Evolutionary conservation across 2,329 filamentous ascomycete species (phyloP).

Genomic region (Aspergillus sp.): DNA sequence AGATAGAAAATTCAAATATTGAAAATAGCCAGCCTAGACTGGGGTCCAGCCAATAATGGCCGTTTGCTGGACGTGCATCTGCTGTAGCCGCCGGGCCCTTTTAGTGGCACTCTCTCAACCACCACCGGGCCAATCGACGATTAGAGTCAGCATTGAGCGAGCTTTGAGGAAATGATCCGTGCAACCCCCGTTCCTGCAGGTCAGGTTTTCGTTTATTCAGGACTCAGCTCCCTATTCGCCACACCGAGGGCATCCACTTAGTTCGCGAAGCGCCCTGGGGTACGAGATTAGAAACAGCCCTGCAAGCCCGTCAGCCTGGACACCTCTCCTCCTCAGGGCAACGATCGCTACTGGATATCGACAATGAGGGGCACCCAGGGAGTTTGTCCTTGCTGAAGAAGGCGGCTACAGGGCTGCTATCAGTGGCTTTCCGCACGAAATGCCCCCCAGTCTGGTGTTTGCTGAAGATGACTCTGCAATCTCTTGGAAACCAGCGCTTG

Average conservation of each 20-base stretch:
- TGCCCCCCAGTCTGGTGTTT: neutral
- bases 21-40: neutral
- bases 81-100: conserved; percentile 8
- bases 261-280: conserved; percentile 7
- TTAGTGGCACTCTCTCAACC: neutral
- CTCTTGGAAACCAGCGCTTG: conserved; percentile 2
- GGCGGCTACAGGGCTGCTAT: conserved; percentile 9
- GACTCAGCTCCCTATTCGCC: neutral
- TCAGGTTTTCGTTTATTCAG: neutral
- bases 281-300: conserved; percentile 10
- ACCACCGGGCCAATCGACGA: neutral
- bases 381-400: neutral
- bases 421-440: conserved; percentile 11
- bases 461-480: conserved; percentile 7
- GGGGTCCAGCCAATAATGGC: neutral
- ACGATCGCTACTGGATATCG: neutral
- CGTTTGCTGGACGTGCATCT: neutral
- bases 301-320: conserved; percentile 3
- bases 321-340: neutral
- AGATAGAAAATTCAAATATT: neutral
- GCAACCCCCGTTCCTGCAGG: neutral
- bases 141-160: neutral
- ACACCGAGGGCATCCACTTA: neutral
- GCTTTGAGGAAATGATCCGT: neutral
- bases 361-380: neutral